Base-by-base conservation (phyloP, 495 filamentous ascomycete genomes). In the Letharia lupina region DNA sequence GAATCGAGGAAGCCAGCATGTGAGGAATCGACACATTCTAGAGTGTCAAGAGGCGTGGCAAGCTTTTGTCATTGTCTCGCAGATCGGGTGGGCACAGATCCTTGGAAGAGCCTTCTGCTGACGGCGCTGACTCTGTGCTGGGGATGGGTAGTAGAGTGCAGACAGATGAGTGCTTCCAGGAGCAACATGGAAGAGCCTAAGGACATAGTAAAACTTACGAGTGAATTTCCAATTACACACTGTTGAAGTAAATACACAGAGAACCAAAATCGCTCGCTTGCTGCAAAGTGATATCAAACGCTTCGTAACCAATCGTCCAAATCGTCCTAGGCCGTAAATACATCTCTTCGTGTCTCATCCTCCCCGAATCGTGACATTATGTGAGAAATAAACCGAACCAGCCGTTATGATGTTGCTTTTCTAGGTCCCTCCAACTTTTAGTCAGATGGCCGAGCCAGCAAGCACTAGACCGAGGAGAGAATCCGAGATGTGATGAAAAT, bases 271-370 rank as follows among this genome's bases (percentile, higher is more conserved):
- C n/a, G 52, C 52, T 56, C 28, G 52, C 52, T 56, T 13, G 52
- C 52, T 54, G 48, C 23, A 48, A 9, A 48, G 10, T 23, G 2
- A 48, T 10, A 9, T 3, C 48, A 52, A 52, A 23, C 31, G 52
- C 31, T 56, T 16, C 52, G 23, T 56, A 52, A 44, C 62, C 39
- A 35, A n/a, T 42, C 62, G 28, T 42, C 6, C 31, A 28, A 33
- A 65, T 60, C 42, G 18, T 57, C 37, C 1, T 37, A 65, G 54
- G 54, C 63, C 63, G 63, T 65, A 48, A 31, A 59, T 18, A 59
- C 63, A 37, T 65, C 20, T 35, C 52, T 37, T 65, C 63, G 40
- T 65, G 45, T 58, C 44, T 59, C 63, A 44, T 65, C 63, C 52
- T 61, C 54, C 52, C 31, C 41, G 41, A 20, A 37, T 59, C 41